Conservation (phyloP, 805 yeast species). For the Suhomyces vadensis region DNA sequence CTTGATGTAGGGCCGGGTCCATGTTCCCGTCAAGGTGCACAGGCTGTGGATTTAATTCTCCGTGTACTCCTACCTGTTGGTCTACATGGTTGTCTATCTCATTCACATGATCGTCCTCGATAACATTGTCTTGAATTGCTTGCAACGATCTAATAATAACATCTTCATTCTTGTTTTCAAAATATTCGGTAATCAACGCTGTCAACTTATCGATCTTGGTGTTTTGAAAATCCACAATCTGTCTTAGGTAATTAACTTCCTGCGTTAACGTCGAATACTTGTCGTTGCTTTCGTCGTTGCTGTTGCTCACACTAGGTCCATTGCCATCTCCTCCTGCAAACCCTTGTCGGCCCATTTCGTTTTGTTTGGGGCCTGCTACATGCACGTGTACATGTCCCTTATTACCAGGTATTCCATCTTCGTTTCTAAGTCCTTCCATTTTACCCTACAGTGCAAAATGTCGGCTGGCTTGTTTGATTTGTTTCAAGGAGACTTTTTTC, state of each 20-base stretch:
- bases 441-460: conserved; percentile 10
- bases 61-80: conserved; percentile 16
- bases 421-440: conserved; percentile 7
- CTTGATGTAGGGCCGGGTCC: conserved; percentile 45
- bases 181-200: conserved; percentile 31
- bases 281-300: conserved; percentile 10
- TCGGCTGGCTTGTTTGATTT: conserved; percentile 8
- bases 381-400: conserved; percentile 1
- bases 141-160: conserved; percentile 33
- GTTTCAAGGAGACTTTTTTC: conserved; percentile 11
- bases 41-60: conserved; percentile 15
- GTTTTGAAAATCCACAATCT: conserved; percentile 39
- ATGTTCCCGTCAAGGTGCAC: conserved; percentile 34
- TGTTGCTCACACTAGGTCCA: neutral
- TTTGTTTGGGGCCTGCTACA: neutral
- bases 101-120: conserved; percentile 17
- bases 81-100: conserved; percentile 22
- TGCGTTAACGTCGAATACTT: conserved; percentile 23
- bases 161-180: conserved; percentile 31
- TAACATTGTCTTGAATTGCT: conserved; percentile 25
- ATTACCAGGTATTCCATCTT: conserved; percentile 1
- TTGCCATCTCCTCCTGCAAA: neutral
- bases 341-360: neutral
- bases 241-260: conserved; percentile 38
- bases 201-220: conserved; percentile 41